These are phyloP conservation scores for Lodderomyces metapsilosis DNA, from an alignment of 1,139 yeast species.

Conservation along the genomic window DNA sequence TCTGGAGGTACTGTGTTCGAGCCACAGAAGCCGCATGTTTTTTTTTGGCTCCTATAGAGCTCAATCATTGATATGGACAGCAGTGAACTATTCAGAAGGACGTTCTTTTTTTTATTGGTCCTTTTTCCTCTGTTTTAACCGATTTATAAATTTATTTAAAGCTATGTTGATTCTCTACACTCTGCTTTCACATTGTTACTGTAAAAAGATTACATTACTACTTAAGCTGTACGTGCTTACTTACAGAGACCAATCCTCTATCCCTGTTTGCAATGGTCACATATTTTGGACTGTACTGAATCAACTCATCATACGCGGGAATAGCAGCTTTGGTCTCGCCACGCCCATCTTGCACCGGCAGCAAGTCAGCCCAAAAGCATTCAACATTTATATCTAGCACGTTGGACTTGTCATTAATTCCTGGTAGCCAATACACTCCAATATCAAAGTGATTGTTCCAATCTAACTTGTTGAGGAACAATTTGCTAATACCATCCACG, in stretches of 20 bases:
- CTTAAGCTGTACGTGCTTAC: constrained; percentile 22
- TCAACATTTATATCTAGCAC: constrained; percentile 54
- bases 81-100: no score
- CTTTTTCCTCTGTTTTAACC: no score
- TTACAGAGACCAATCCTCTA: constrained; percentile 63
- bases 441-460: constrained; percentile 60
- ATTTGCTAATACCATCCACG: constrained; percentile 58
- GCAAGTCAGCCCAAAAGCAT: constrained; percentile 75
- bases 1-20: constrained; percentile 60
- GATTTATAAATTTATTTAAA: no score
- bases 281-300: constrained; percentile 62
- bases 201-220: constrained; percentile 1
- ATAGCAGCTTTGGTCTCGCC: constrained; percentile 39
- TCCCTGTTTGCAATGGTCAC: constrained; percentile 64
- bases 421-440: constrained; percentile 79
- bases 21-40: constrained; percentile 48
- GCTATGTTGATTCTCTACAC: no score
- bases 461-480: constrained; percentile 62
- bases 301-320: constrained; percentile 69
- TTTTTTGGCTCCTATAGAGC: constrained; percentile 1
- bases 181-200: no score
- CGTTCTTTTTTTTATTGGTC: no score
- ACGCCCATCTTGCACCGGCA: constrained; percentile 27
- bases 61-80: no score
- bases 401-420: constrained; percentile 38